Base-by-base conservation (phyloP, 805 yeast genomes). In the Metschnikowia peoriensis region DNA sequence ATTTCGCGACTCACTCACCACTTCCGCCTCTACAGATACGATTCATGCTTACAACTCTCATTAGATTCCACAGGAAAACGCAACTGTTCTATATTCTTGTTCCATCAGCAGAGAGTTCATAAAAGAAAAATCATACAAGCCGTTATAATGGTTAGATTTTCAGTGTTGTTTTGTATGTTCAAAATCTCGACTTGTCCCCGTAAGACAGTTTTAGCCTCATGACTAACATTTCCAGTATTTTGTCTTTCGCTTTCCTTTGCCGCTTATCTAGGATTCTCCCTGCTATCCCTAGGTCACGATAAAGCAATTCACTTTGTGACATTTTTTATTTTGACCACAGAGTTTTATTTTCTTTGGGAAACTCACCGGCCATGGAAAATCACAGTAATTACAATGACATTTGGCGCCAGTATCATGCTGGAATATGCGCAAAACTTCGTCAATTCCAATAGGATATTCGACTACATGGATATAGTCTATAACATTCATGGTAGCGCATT, bases 191-290 rank as follows among this genome's bases (percentile, higher is more conserved):
- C 10, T 29, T 6, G 12, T 34, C 15, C 8, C 28, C 16, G 17
- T 22, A 22, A n/a, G 12, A 17, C 6, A 8, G n/a, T 8, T 37
- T 15, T 37, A 37, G 28, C 11, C 8, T 12, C 7, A 50, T 40
- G 43, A 56, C 52, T 50, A 45, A 50, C 49, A 50, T 28, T 41
- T 32, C 17, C 48, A 71, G 76, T 59, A 14, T 70, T 75, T 49
- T 41, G 66, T 12, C 29, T 60, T 7, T 54, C 73, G 28, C 53
- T 68, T 2, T 32, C 57, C 6, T 55, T 52, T 3, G 77, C 78
- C 2, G 75, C 69, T 10, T 80, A 80, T 54, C 66, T 81, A 7
- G 86, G 86, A 17, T 77, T 81, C 60, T 79, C 84, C 22, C 71
- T 67, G 66, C 61, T 81, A 2, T 71, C 73, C 0, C 58, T 81